Conservation (phyloP, 1,284 basidiomycete genomes). For the Boletus mariae region DNA sequence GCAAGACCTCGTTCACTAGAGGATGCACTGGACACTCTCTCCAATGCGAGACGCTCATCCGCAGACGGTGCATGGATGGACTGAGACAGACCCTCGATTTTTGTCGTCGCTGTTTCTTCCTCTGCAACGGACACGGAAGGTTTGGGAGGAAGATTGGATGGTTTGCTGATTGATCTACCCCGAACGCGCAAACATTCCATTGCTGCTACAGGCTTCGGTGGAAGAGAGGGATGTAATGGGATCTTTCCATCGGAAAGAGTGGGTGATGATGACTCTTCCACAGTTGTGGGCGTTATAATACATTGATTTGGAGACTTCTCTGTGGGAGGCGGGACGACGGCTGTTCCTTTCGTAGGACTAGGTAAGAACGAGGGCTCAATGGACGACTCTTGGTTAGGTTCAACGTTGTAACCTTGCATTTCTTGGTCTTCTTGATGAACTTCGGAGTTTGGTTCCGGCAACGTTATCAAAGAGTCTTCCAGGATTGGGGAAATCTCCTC, state of each 20-base stretch:
- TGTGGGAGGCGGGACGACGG: not conserved
- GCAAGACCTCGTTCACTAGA: constrained; percentile 30
- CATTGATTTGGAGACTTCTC: constrained; percentile 8
- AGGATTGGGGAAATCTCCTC: constrained; percentile 65
- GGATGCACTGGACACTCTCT: constrained; percentile 14
- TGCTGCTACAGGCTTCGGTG: constrained; percentile 41
- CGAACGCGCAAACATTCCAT: constrained; percentile 21
- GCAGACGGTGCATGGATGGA: constrained; percentile 27
- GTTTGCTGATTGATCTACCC: constrained; percentile 15
- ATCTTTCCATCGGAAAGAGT: constrained; percentile 15
- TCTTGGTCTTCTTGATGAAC: constrained; percentile 18
- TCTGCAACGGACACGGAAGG: constrained; percentile 3
- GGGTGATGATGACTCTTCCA: constrained; percentile 11
- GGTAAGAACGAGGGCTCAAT: constrained; percentile 9
- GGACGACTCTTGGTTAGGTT: constrained; percentile 9
- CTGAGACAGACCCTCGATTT: constrained; percentile 22
- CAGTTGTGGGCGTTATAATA: constrained; percentile 1
- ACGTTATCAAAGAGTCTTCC: constrained; percentile 57
- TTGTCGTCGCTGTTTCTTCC: constrained; percentile 14
- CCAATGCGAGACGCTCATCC: constrained; percentile 17
- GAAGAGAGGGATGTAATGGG: constrained; percentile 46
- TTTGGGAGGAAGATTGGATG: constrained; percentile 17
- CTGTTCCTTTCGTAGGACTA: constrained; percentile 4
- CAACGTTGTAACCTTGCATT: constrained; percentile 20
- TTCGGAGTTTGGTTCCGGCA: constrained; percentile 47